phyloP scores from a whole-genome alignment of 2,329 filamentous ascomycete species.

The Xylariaceae sp. region DNA sequence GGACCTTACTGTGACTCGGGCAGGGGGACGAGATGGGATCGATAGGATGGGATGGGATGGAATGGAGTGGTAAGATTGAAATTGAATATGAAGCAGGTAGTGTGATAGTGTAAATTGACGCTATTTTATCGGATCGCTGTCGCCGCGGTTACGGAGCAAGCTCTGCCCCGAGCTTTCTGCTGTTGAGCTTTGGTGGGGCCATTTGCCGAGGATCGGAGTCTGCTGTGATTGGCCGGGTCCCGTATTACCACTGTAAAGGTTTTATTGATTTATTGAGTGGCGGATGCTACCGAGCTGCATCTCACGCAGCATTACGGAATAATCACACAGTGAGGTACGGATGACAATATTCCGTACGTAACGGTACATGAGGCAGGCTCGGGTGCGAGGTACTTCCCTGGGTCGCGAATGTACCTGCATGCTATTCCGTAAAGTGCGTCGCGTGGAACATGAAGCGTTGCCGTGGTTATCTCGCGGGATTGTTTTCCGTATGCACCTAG shows the following conservation, averaged over 20 bases:
- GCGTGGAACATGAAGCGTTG: neutral
- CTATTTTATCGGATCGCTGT: neutral
- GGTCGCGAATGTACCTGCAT: no score
- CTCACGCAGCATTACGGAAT: neutral
- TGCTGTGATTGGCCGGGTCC: neutral
- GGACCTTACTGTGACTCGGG: neutral
- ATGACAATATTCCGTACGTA: no score
- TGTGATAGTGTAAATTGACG: neutral
- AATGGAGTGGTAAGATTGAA: neutral
- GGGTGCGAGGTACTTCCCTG: no score
- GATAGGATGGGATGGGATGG: neutral
- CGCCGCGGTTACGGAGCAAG: neutral
- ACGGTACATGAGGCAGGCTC: no score
- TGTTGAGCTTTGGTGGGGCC: neutral
- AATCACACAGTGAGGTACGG: no score
- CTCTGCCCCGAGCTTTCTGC: neutral
- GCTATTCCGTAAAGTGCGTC: no score
- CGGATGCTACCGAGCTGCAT: slow-evolving; percentile 16
- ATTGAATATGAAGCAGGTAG: neutral
- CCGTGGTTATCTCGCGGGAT: neutral
- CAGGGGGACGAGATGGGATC: neutral
- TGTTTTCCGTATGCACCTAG: neutral
- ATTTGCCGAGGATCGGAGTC: neutral
- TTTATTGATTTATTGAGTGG: slow-evolving; percentile 4
- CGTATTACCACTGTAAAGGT: neutral